Conservation (phyloP, 2,329 filamentous ascomycete genomes). For the Alternaria burnsii region DNA sequence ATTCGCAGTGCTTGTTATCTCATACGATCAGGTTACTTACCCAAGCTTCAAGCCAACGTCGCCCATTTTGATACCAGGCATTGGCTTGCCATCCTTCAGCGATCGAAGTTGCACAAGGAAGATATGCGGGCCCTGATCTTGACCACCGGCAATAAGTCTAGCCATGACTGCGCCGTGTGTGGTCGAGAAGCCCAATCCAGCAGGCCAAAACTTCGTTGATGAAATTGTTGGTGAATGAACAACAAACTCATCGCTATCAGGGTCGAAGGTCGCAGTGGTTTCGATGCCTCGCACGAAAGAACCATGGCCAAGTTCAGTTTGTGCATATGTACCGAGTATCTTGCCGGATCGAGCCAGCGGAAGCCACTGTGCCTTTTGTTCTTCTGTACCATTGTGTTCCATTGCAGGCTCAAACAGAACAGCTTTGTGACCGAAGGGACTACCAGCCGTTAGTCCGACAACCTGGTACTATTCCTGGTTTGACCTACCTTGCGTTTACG, state of each 20-base stretch:
- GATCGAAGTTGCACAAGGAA: constrained; percentile 61
- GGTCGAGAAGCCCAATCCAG: constrained; percentile 24
- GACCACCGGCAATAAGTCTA: constrained; percentile 53
- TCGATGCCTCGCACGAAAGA: constrained; percentile 61
- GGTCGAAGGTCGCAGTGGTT: constrained; percentile 57
- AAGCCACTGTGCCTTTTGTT: constrained; percentile 57
- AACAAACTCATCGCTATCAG: constrained; percentile 54
- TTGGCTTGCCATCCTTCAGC: constrained; percentile 54
- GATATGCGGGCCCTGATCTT: constrained; percentile 56
- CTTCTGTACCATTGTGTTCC: constrained; percentile 45
- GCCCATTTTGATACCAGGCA: constrained; percentile 58
- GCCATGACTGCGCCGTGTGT: constrained; percentile 56
- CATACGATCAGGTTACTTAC: background rate
- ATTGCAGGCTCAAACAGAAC: constrained; percentile 46
- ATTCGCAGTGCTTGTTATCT: constrained; percentile 26
- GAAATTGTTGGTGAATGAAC: constrained; percentile 58
- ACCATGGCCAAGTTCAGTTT: constrained; percentile 62
- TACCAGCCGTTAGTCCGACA: background rate
- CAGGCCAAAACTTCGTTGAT: constrained; percentile 33
- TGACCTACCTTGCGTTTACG: constrained; percentile 19
- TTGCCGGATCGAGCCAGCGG: constrained; percentile 49
- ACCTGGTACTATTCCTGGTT: no score
- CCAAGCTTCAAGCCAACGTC: constrained; percentile 59
- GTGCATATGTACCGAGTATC: constrained; percentile 55
- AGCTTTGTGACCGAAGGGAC: constrained; percentile 25